Conservation (phyloP, 331 rosid genomes). For the Prunus yedoensis region DNA sequence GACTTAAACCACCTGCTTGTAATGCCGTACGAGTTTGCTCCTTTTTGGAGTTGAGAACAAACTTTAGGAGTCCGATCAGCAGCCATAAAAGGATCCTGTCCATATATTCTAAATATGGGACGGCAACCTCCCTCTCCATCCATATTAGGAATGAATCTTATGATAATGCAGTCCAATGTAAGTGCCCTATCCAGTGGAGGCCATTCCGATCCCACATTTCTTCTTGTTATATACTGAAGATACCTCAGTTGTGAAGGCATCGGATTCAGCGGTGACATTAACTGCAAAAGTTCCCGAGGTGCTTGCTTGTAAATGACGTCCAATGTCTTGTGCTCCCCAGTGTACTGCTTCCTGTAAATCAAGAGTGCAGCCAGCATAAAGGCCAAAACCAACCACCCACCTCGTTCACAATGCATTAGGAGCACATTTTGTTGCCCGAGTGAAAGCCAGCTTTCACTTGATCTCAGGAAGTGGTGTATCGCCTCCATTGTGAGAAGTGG, state of each 20-base stretch:
- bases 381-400: constrained; percentile 94
- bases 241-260: constrained; percentile 92
- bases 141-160: constrained; percentile 78
- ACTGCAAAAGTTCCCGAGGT: constrained; percentile 82
- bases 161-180: constrained; percentile 77
- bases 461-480: constrained; percentile 91
- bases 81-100: constrained; percentile 91
- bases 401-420: constrained; percentile 93
- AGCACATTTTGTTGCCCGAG: constrained; percentile 79
- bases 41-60: constrained; percentile 85
- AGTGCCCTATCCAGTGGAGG: constrained; percentile 94
- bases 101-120: constrained; percentile 92
- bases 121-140: constrained; percentile 91
- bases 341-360: constrained; percentile 78
- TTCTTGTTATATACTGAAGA: constrained; percentile 89
- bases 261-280: constrained; percentile 91
- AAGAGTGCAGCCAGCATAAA: constrained; percentile 92
- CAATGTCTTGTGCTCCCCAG: constrained; percentile 85
- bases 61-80: constrained; percentile 82
- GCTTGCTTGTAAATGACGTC: constrained; percentile 96
- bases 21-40: constrained; percentile 75
- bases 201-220: constrained; percentile 92
- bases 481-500: constrained; percentile 92
- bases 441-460: constrained; percentile 93
- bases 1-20: constrained; percentile 69